These are phyloP conservation scores for Cerioporus squamosus DNA, from an alignment of 1,284 basidiomycete genomes.

Conservation along the genomic window DNA sequence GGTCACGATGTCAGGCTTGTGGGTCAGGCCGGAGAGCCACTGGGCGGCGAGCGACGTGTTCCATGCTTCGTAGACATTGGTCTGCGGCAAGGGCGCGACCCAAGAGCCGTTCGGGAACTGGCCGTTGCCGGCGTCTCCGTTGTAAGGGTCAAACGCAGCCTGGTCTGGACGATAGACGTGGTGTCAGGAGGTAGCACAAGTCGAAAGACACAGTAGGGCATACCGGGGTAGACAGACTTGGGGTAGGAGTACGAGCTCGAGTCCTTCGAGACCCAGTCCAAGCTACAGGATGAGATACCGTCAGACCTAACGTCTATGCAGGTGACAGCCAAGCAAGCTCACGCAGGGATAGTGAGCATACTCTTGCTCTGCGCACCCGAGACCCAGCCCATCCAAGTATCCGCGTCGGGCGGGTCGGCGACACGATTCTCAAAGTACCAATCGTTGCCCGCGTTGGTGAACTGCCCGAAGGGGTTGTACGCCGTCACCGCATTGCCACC, in stretches of 20 bases:
- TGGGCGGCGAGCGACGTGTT: slow-evolving; percentile 44
- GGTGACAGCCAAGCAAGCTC: slow-evolving; percentile 17
- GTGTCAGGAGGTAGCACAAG: not conserved
- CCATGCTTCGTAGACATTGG: slow-evolving; percentile 47
- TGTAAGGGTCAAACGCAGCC: slow-evolving; percentile 47
- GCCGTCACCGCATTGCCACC: slow-evolving; percentile 58
- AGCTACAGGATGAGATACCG: slow-evolving; percentile 30
- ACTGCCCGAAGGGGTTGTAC: slow-evolving; percentile 53
- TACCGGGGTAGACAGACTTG: slow-evolving; percentile 44
- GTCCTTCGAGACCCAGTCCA: slow-evolving; percentile 60
- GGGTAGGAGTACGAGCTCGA: slow-evolving; percentile 53
- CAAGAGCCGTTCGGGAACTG: slow-evolving; percentile 48
- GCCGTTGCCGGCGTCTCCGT: slow-evolving; percentile 50
- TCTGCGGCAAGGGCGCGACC: slow-evolving; percentile 41
- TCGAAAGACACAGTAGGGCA: slow-evolving; percentile 7
- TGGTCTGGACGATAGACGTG: slow-evolving; percentile 39
- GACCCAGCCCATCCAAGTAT: slow-evolving; percentile 53
- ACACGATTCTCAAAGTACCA: slow-evolving; percentile 59
- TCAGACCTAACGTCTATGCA: not conserved
- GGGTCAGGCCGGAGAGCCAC: slow-evolving; percentile 46
- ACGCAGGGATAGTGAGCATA: slow-evolving; percentile 54
- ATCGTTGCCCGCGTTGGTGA: slow-evolving; percentile 55
- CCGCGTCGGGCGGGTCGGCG: slow-evolving; percentile 38
- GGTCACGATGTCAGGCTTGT: slow-evolving; percentile 48
- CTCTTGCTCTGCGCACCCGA: slow-evolving; percentile 44